phyloP scores from a whole-genome alignment of 176 grass and related monocot species.

The Triticum aestivum region IWGSC_CS_RefSeq_v2.1 NC_057794.1:536664161-536664660 shows the following conservation, averaged over 20 bases:
- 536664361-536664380: conserved; percentile 34
- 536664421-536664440: background rate
- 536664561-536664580: background rate
- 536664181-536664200: background rate
- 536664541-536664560: too few species aligned
- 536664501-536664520: conserved; percentile 52
- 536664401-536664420: background rate
- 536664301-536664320: conserved; percentile 14
- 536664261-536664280: background rate
- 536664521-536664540: too few species aligned
- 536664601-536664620: background rate
- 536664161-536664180: background rate
- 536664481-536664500: conserved; percentile 67
- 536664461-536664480: conserved; percentile 19
- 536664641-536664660: too few species aligned
- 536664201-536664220: background rate
- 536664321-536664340: conserved; percentile 37
- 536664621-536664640: background rate
- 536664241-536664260: background rate
- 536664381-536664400: conserved; percentile 22
- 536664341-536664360: background rate
- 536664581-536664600: background rate
- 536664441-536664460: background rate
- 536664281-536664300: conserved; percentile 38
- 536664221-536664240: background rate